Base-by-base conservation (phyloP, 208 protist genomes). In the Zelonia costaricensis region DNA sequence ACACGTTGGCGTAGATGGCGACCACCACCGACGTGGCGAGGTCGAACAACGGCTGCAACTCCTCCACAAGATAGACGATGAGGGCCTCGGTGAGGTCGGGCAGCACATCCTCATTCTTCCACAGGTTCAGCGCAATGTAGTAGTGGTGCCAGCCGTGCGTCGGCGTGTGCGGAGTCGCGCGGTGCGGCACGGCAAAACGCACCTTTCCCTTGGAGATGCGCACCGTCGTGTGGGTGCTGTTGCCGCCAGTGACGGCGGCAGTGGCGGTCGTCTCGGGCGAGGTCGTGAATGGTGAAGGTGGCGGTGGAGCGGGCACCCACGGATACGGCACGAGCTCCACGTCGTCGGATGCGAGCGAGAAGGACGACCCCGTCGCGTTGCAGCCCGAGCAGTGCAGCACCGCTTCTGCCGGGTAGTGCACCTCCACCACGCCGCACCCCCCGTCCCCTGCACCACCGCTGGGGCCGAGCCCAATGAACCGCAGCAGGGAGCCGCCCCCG, bases 121-220 rank as follows among this genome's bases (percentile, higher is more conserved):
- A 88, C 40, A 93, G 69, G 47, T 93, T 91, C 0, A 93, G 4
- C 2, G 79, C 78, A 33, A 93, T 77, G 69, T 76, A 93, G 69
- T 89, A 93, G 40, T 76, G 62, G 28, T 59, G 51, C 87, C 87
- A 93, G n/a, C 58, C 73, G 68, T 92, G 60, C 2, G 62, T 61
- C 38, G 78, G 80, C 15, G 23, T 12, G 18, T 45, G 38, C 23
- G 66, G 36, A 5, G 68, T 54, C 22, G 13, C 47, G 30, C 54
- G 46, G 25, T 52, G 73, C 3, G 80, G 65, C 36, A 80, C 49
- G 25, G 76, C 57, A 53, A 62, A 85, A 18, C 46, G 69, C n/a
- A 58, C 33, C 54, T 65, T 65, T 39, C 58, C 62, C 46, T 60
- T 72, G 12, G 28, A 20, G 15, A 77, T 54, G 25, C 39, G 27